phyloP scores from a whole-genome alignment of 2,329 filamentous ascomycete genomes.

The Aciculosporium take region DNA sequence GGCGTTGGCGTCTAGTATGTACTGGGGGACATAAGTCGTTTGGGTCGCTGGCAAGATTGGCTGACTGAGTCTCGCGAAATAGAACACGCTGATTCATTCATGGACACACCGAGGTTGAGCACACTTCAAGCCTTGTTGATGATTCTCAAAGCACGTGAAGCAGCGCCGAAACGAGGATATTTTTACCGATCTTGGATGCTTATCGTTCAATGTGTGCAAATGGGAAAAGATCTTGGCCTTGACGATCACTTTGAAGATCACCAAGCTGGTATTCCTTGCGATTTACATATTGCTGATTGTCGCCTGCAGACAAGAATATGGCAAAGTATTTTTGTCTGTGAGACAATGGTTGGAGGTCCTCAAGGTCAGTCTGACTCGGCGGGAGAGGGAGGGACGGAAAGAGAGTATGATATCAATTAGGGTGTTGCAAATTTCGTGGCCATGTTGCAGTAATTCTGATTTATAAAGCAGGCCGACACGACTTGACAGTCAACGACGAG shows the following conservation, averaged over 20 bases:
- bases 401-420: neutral
- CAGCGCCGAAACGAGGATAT: constrained; percentile 84
- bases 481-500: constrained; percentile 60
- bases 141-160: constrained; percentile 79
- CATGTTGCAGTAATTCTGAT: constrained; percentile 6
- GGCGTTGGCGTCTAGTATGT: constrained; percentile 66
- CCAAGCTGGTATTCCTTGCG: constrained; percentile 55
- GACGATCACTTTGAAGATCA: constrained; percentile 78
- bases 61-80: neutral
- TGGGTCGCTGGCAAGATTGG: neutral
- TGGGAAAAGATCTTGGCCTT: constrained; percentile 82
- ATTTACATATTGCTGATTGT: constrained; percentile 58
- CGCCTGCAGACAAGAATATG: constrained; percentile 74
- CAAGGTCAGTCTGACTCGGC: constrained; percentile 46
- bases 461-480: constrained; percentile 49
- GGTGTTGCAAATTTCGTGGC: neutral
- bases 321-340: constrained; percentile 75
- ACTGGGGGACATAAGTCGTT: neutral
- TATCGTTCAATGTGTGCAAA: constrained; percentile 78
- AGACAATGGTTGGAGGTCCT: constrained; percentile 84
- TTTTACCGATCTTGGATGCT: constrained; percentile 98
- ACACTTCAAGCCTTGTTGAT: constrained; percentile 84
- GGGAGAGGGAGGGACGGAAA: neutral
- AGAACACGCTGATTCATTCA: constrained; percentile 88
- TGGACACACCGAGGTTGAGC: constrained; percentile 79